Evolutionary conservation across 148 eudicot species (phyloP), one percentile per base, ranked within the genome.

Genomic region (Cornus controversa): DNA sequence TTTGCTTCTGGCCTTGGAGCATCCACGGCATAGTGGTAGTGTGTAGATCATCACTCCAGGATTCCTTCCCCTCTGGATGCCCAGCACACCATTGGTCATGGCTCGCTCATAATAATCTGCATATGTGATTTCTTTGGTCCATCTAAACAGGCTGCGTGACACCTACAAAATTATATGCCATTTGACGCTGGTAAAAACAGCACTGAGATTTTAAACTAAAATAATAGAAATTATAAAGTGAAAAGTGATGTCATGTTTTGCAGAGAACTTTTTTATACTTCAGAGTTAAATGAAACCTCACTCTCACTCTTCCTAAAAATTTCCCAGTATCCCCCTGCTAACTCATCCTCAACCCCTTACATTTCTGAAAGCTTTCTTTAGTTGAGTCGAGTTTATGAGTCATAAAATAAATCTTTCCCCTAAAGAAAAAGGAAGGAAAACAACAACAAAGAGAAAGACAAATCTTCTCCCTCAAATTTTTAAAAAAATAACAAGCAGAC

Each of bases 51-150:
- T 91, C 22, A 90, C 86, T 71, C 99, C 99, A 3, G 98, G 98
- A 29, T 91, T 90, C 10, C 31, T 87, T 67, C 97, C 95, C 80
- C 92, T 86, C 84, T 93, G 99, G 81, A 91, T 90, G 80, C 97
- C 81, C 47, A 93, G 79, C 16, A 96, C 93, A 81, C 97, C 98
- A 77, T 96, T 96, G 23, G 95, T 91, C 71, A 93, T 81, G 64
- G 97, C 93, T 25, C 97, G 88, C 78, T 96, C 99, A 50, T 96
- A 96, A 76, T 91, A 90, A 79, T 96, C 98, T 69, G 99, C 99
- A 84, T 96, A 96, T 68, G 76, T 81, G 68, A 87, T 81, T 79
- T 96, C 92, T 84, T 84, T 93, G 34, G 95, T 96, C 99, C 99
- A 96, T 80, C 90, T 87, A 77, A 96, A 96, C 80, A 96, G 81